phyloP scores from a whole-genome alignment of 2,329 filamentous ascomycete genomes.

The Alternaria infectoria region DNA sequence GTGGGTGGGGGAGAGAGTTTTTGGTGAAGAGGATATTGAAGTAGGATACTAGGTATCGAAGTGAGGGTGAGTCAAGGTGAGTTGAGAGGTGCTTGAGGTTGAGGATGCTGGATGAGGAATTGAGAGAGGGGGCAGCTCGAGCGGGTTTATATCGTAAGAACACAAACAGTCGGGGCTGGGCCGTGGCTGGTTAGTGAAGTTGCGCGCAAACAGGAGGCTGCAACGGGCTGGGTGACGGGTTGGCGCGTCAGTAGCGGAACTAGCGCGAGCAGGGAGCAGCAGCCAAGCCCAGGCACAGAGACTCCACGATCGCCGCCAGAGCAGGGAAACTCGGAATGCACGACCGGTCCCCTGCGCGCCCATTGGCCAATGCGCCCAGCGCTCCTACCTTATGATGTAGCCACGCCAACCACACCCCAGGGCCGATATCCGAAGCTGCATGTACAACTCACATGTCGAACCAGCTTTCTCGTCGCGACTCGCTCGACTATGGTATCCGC shows the following conservation, averaged over 20 bases:
- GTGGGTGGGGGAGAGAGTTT: constrained; percentile 7
- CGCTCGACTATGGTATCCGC: neutral
- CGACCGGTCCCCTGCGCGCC: neutral
- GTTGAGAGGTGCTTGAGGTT: constrained; percentile 13
- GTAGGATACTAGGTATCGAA: constrained; percentile 19
- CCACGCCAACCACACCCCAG: constrained; percentile 10
- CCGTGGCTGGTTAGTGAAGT: constrained; percentile 24
- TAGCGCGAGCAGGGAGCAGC: constrained; percentile 16
- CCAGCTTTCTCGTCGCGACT: neutral
- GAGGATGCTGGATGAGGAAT: constrained; percentile 18
- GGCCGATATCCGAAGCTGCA: constrained; percentile 17
- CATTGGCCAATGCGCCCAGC: constrained; percentile 22
- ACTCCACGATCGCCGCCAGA: constrained; percentile 20
- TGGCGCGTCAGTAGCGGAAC: constrained; percentile 12
- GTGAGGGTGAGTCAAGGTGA: constrained; percentile 17
- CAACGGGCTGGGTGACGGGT: constrained; percentile 11
- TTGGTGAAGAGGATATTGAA: constrained; percentile 23
- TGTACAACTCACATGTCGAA: constrained; percentile 25
- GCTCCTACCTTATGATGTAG: constrained; percentile 26
- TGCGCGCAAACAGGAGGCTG: constrained; percentile 11
- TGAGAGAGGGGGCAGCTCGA: neutral
- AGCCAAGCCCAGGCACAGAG: constrained; percentile 10
- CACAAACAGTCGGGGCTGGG: constrained; percentile 10
- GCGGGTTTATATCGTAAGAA: constrained; percentile 26
- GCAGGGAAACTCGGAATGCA: constrained; percentile 18